Evolutionary conservation across 2,329 filamentous ascomycete species (phyloP), one percentile per base, ranked within the genome.

Genomic region (Ophiognomonia clavigignenti-juglandacearum): DNA sequence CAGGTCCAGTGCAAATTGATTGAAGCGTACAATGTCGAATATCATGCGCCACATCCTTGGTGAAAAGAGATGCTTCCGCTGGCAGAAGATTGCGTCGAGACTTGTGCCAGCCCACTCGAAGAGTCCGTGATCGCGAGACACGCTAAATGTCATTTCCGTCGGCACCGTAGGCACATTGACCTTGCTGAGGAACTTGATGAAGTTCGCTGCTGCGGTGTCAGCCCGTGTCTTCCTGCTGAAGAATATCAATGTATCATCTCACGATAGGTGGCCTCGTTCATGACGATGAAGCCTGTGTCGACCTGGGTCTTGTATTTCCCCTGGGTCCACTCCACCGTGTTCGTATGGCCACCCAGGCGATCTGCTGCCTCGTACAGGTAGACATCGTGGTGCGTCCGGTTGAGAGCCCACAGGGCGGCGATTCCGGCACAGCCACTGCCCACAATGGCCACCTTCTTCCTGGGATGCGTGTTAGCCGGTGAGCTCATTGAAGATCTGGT

Each of bases 11-110:
- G 86, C 85, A 58, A 89, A 90, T 56, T 88, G 83, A 57, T 92
- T 92, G 70, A 95, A 93, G 34, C 88, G 85, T 32, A 91, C 60
- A 48, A 93, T 85, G 62, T 95, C 88, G 59, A 93, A 90, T 20
- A 93, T 73, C 77, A 93, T 84, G 52, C 85, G 80, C 87, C 88
- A 95, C 70, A 90, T 85, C 32, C 76, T 71, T 6, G 72, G 77
- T 10, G 79, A 85, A 54, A 90, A 75, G 16, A 91, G 53, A 57
- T 89, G 90, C 55, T 69, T 69, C 36, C 75, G 74, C 61, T 92
- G 87, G 38, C 82, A 83, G 59, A 95, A 89, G 36, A 93, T 65
- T 1, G 83, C 66, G 45, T 72, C 70, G 4, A 86, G 62, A 18
- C 75, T 82, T 8, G 80, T 79, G 22, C 82, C 81, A 8, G 85